Evolutionary conservation across 1,284 basidiomycete species (phyloP).

Genomic region (Boletus smithii): DNA sequence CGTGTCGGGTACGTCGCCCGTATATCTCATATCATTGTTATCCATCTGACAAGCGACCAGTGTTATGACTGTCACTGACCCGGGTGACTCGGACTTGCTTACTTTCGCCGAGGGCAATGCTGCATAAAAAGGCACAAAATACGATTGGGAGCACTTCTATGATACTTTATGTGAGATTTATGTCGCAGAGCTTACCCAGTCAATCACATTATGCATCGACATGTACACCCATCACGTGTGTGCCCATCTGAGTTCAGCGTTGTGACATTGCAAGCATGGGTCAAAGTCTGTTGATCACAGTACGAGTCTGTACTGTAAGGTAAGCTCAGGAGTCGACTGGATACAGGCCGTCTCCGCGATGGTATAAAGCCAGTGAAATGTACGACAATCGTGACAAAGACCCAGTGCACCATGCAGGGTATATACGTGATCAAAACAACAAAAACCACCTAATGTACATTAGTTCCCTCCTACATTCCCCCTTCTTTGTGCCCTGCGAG

Average conservation of each 20-base stretch:
- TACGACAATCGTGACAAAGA: neutral
- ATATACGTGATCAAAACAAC: neutral
- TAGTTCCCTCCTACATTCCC: neutral
- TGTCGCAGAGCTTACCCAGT: conserved; percentile 1
- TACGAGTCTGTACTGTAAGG: too few species aligned
- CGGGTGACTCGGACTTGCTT: conserved; percentile 95
- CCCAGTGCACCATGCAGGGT: neutral
- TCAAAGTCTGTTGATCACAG: too few species aligned
- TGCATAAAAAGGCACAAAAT: conserved; percentile 32
- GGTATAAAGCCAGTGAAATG: neutral
- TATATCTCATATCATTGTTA: neutral
- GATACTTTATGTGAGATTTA: conserved; percentile 4
- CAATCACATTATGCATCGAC: conserved; percentile 7
- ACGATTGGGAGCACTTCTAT: neutral
- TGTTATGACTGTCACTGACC: conserved; percentile 97
- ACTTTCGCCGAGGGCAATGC: conserved; percentile 67
- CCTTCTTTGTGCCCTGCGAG: conserved; percentile 1
- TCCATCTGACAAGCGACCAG: conserved; percentile 38
- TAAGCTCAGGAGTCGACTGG: too few species aligned
- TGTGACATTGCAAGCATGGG: neutral
- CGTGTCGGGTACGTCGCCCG: conserved; percentile 80
- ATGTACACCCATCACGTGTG: neutral
- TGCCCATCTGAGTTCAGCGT: neutral
- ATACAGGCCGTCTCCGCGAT: too few species aligned
- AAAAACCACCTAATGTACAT: too few species aligned